Evolutionary conservation across 2,329 filamentous ascomycete genomes (phyloP), one percentile per base, ranked within the genome.

Genomic region (Elsinoe arachidis): DNA sequence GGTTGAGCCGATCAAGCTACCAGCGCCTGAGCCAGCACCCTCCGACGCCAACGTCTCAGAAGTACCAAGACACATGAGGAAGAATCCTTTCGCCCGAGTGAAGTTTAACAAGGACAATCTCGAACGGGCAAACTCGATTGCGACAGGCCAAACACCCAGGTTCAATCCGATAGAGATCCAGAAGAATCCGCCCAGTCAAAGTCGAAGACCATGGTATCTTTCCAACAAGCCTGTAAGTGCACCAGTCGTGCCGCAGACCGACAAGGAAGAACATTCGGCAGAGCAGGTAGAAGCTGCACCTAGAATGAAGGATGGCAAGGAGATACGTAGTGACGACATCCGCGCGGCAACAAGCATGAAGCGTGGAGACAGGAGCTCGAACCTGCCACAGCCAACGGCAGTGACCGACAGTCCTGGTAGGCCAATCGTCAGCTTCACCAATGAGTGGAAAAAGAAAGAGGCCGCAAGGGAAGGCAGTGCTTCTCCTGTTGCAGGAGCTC

Each of bases 351-450:
- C 92, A 6, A 93, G 88, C 73, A 95, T 95, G 82, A 86, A 79
- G 69, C 77, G 93, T 62, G 90, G 84, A 70, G 90, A 96, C 72
- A 85, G 91, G 68, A 96, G 90, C 72, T 74, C 84, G 58, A 95
- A 88, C 69, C 78, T 97, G 61, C 92, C 91, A 26, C 92, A 87
- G 67, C 92, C 92, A 63, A 89, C 88, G 56, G 86, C 88, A 67
- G 91, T 97, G 72, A 96, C 90, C 75, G 87, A 96, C 75, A 87
- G 81, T 68, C 87, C 88, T 65, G 90, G 90, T 65, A 84, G 92
- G 69, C 92, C 92, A 62, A 97, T 97, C 78, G 92, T 97, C 79
- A 97, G 92, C 80, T 97, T 97, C 79, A 82, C 95, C 74, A 82
- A 82, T 67, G 82, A 86, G 69, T 96, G 89, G 85, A 87, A 84